phyloP scores from a whole-genome alignment of 306 rosid genomes.

The Glycine latifolia region DNA sequence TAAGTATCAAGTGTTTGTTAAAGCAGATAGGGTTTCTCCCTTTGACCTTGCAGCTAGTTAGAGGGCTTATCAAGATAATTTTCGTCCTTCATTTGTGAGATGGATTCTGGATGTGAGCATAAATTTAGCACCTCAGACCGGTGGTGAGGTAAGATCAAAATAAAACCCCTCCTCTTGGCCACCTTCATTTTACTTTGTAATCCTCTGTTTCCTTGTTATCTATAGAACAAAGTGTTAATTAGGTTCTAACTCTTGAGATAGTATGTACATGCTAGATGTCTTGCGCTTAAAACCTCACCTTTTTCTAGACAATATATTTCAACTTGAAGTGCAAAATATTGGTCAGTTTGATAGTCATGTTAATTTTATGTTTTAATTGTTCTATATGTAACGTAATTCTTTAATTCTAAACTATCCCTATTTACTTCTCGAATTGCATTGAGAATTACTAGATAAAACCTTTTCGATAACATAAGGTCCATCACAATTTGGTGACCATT shows the following conservation, averaged over 20 bases:
- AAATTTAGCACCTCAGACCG: slow-evolving; percentile 69
- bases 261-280: slow-evolving; percentile 2
- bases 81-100: slow-evolving; percentile 81
- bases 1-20: slow-evolving; percentile 84
- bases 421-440: no score
- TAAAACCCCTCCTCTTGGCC: slow-evolving; percentile 10
- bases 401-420: slow-evolving; percentile 22
- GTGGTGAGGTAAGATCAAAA: slow-evolving; percentile 66
- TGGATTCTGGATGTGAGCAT: slow-evolving; percentile 95
- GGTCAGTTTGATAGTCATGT: background rate
- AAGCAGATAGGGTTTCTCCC: slow-evolving; percentile 92
- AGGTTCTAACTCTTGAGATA: slow-evolving; percentile 23
- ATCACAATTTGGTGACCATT: no score
- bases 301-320: slow-evolving; percentile 23
- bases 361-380: slow-evolving; percentile 16
- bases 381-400: slow-evolving; percentile 4
- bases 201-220: background rate
- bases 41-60: slow-evolving; percentile 99
- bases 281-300: background rate
- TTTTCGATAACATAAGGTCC: no score
- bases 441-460: no score
- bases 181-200: slow-evolving; percentile 4
- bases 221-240: slow-evolving; percentile 7
- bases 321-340: slow-evolving; percentile 8
- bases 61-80: slow-evolving; percentile 96